These are phyloP conservation scores for Teratosphaeria epicoccoides DNA, from an alignment of 2,329 filamentous ascomycete genomes.

Conservation along the genomic window DNA sequence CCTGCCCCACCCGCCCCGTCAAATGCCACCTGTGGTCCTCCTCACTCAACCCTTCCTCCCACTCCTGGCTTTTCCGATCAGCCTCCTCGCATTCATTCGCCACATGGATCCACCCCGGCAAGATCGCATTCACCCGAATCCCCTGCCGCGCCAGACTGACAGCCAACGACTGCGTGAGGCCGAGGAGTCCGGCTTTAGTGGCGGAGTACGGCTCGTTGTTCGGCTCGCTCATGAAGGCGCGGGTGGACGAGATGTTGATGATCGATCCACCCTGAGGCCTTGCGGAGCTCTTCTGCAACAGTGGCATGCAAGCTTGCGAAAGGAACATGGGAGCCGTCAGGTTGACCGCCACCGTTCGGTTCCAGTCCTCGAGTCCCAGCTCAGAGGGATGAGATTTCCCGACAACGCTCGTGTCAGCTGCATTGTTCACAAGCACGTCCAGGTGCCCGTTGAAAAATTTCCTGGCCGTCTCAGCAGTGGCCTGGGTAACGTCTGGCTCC, in stretches of 20 bases:
- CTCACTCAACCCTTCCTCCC: conserved; percentile 38
- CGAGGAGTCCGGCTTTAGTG: conserved; percentile 42
- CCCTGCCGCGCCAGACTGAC: conserved; percentile 34
- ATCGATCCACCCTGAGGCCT: conserved; percentile 19
- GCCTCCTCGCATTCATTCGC: conserved; percentile 32
- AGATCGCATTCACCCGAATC: conserved; percentile 39
- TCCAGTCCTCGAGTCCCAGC: conserved; percentile 31
- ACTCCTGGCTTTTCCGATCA: conserved; percentile 31
- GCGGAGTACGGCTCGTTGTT: conserved; percentile 42
- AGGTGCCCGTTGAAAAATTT: conserved; percentile 28
- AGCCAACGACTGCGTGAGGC: conserved; percentile 40
- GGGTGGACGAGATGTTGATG: conserved; percentile 42
- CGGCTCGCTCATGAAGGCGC: conserved; percentile 39
- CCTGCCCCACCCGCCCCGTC: conserved; percentile 40
- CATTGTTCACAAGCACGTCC: conserved; percentile 36
- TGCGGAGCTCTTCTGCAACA: conserved; percentile 15
- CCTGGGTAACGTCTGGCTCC: conserved; percentile 22
- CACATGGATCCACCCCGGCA: conserved; percentile 45
- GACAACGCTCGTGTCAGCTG: conserved; percentile 29
- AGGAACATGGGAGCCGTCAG: conserved; percentile 28
- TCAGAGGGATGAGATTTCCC: conserved; percentile 22
- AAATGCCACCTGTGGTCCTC: conserved; percentile 41
- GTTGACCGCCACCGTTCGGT: conserved; percentile 28
- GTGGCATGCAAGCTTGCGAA: conserved; percentile 18
- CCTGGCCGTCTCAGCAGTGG: conserved; percentile 21